Conservation (phyloP, 805 yeast species). For the Kurtzmaniella fragi region DNA sequence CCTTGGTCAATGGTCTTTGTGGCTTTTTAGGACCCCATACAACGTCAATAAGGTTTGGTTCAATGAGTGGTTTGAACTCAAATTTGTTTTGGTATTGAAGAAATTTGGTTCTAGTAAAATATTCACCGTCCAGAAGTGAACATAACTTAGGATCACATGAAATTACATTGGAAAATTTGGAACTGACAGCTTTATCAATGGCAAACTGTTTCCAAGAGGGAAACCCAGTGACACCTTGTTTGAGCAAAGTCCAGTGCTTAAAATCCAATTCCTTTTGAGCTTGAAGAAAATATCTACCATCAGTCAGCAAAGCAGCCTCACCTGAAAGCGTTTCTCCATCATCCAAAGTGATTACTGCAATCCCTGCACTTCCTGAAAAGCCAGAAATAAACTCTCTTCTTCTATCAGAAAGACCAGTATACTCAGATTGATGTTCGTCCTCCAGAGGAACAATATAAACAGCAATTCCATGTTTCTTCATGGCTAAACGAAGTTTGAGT, state of each 20-base stretch:
- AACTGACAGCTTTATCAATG: slow-evolving; percentile 50
- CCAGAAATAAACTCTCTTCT: slow-evolving; percentile 81
- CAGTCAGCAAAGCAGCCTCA: slow-evolving; percentile 81
- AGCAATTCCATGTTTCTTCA: slow-evolving; percentile 60
- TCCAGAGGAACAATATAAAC: slow-evolving; percentile 81
- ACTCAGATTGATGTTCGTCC: slow-evolving; percentile 92
- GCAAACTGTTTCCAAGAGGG: slow-evolving; percentile 79
- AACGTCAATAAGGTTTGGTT: slow-evolving; percentile 29
- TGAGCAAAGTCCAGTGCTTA: slow-evolving; percentile 69
- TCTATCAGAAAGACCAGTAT: slow-evolving; percentile 75
- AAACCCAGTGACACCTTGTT: slow-evolving; percentile 69
- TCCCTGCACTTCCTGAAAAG: slow-evolving; percentile 90
- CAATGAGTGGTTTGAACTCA: slow-evolving; percentile 24
- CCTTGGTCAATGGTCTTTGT: slow-evolving; percentile 25
- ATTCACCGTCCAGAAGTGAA: slow-evolving; percentile 42
- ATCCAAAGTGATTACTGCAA: slow-evolving; percentile 69
- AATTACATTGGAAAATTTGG: slow-evolving; percentile 45
- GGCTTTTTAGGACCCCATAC: slow-evolving; percentile 37
- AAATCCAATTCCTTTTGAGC: slow-evolving; percentile 77
- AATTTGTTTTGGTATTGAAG: slow-evolving; percentile 15
- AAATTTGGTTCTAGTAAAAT: slow-evolving; percentile 24
- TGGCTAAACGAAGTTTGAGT: slow-evolving; percentile 52
- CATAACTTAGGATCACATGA: slow-evolving; percentile 84
- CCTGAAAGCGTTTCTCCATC: slow-evolving; percentile 45
- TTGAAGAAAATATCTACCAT: slow-evolving; percentile 91